These are phyloP conservation scores for Yamadazyma jaroonii DNA, from an alignment of 1,139 yeast genomes.

Conservation along the genomic window DNA sequence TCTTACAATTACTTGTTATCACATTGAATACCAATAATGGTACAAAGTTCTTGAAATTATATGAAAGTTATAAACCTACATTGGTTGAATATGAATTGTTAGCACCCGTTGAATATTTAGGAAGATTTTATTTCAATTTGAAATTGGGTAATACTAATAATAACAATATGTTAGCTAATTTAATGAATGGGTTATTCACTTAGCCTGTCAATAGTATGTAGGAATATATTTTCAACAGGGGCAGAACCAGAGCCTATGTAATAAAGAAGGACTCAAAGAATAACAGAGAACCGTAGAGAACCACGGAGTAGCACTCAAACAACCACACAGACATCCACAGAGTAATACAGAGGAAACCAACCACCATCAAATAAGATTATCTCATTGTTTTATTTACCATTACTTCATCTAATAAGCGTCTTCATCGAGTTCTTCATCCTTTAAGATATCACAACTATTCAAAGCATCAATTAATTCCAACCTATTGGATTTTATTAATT, in stretches of 20 bases:
- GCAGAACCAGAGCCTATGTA: no score
- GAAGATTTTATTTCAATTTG: slow-evolving; percentile 39
- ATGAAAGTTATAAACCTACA: slow-evolving; percentile 34
- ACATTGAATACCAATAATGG: slow-evolving; percentile 59
- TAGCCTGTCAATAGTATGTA: no score
- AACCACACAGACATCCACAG: no score
- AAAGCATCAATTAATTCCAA: slow-evolving; percentile 70
- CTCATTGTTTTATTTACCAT: no score
- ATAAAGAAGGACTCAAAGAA: no score
- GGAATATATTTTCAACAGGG: no score
- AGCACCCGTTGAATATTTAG: slow-evolving; percentile 48
- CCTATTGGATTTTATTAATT: slow-evolving; percentile 56
- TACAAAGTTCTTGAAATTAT: slow-evolving; percentile 51
- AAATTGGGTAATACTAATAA: slow-evolving; percentile 54
- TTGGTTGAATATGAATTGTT: slow-evolving; percentile 31
- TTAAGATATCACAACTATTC: slow-evolving; percentile 47
- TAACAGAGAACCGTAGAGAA: no score
- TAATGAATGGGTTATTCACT: slow-evolving; percentile 82
- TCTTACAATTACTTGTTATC: slow-evolving; percentile 64
- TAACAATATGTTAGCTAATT: slow-evolving; percentile 70
- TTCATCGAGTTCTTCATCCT: slow-evolving; percentile 20
- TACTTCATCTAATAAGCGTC: slow-evolving; percentile 5
- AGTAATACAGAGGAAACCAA: no score
- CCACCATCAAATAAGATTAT: no score
- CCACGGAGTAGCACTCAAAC: no score